Base-by-base conservation (phyloP, 805 yeast species). In the Tetrapisispora pingtungensis region DNA sequence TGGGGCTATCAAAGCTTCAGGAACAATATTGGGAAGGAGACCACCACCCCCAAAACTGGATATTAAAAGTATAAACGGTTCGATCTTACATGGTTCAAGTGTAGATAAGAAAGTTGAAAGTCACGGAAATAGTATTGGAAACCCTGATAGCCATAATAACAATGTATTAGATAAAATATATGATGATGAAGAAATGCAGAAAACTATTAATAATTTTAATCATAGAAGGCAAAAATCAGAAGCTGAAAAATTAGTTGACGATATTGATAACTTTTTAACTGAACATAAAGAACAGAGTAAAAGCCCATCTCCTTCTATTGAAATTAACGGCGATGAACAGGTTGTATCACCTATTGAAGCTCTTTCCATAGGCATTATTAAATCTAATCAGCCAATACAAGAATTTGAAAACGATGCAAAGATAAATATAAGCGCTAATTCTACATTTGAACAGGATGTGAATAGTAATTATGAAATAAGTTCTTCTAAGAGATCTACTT, bases 231-330 rank as follows among this genome's bases (percentile, higher is more conserved):
- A 61, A 41, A 47, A 54, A 33, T 62, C 67, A 5, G 59, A 62
- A 35, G 61, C 65, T 14, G 67, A 64, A 43, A 57, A 56, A 35
- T 46, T 62, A 19, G 59, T 58, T 8, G 67, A 62, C 22, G 65
- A 64, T 38, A 50, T 64, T 19, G 67, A 62, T 18, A 45, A 47
- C 10, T 62, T 48, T 42, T 51, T 58, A 2, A 47, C 45, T 12
- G 49, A 55, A 20, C 44, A 41, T 26, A 33, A 28, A 35, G 31
- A 20, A 49, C 53, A n/a, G 43, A 47, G 35, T 52, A 36, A 28
- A 33, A 40, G 20, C 39, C 54, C 10, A 27, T 19, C 39, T 14
- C 30, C 34, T 2, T n/a, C 34, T 4, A n/a, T 26, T 22, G 17
- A 15, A 22, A 30, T 18, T 19, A 15, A 19, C 22, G 39, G 7